Evolutionary conservation across 129 eudicot genomes (phyloP).

Genomic region (Flaveria bidentis): DNA sequence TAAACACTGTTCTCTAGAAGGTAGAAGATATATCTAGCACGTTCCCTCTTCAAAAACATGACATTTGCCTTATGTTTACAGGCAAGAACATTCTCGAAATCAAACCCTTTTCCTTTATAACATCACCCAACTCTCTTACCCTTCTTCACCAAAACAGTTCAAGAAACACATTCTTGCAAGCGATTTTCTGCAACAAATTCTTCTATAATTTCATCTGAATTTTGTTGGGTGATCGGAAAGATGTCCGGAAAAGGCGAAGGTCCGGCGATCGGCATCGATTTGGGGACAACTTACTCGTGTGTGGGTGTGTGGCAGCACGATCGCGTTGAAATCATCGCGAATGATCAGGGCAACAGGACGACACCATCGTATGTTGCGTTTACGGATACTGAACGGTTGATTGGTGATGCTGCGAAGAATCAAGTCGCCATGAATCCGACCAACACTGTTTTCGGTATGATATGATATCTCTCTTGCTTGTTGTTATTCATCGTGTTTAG

Average conservation of each 20-base stretch:
- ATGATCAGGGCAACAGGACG: slow-evolving; percentile 12
- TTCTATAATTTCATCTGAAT: neutral
- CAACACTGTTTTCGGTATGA: slow-evolving; percentile 14
- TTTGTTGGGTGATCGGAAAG: neutral
- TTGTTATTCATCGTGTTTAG: too few species aligned
- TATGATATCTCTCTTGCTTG: neutral
- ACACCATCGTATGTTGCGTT: slow-evolving; percentile 6
- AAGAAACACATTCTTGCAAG: neutral
- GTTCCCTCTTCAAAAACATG: neutral
- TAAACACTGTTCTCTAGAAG: neutral
- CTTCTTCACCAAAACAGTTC: neutral
- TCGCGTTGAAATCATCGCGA: slow-evolving; percentile 7
- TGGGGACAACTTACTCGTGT: neutral
- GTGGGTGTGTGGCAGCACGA: neutral
- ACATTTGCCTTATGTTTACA: neutral
- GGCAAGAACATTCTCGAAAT: slow-evolving; percentile 16
- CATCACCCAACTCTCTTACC: neutral
- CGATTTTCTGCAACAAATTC: neutral
- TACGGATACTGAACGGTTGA: slow-evolving; percentile 8
- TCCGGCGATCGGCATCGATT: slow-evolving; percentile 9
- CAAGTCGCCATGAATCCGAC: slow-evolving; percentile 10
- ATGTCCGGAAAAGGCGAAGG: slow-evolving; percentile 12
- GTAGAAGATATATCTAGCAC: neutral
- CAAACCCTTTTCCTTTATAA: neutral
- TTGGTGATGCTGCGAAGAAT: slow-evolving; percentile 4